These are phyloP conservation scores for Didymella keratinophila DNA, from an alignment of 2,329 filamentous ascomycete species.

Conservation along the genomic window DNA sequence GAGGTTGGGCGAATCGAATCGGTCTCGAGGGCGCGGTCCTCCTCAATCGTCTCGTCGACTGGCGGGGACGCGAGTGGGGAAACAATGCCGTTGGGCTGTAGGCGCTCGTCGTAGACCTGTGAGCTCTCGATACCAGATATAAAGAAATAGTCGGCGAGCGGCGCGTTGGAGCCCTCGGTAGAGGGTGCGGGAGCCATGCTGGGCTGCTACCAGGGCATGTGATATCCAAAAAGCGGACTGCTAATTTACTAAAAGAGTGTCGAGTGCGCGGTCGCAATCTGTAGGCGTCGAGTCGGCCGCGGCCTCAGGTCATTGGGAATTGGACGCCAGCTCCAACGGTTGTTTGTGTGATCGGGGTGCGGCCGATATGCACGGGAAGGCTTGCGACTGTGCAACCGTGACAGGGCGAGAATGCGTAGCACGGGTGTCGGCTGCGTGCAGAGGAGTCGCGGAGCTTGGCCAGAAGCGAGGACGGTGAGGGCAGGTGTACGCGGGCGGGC, in stretches of 20 bases:
- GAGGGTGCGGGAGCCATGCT: constrained; percentile 51
- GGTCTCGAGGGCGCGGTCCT: constrained; percentile 65
- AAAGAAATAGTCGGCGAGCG: constrained; percentile 73
- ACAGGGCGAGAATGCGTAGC: constrained; percentile 34
- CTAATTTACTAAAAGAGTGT: constrained; percentile 31
- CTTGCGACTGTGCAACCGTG: constrained; percentile 39
- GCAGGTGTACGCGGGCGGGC: constrained; percentile 18
- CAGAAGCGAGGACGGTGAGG: constrained; percentile 25
- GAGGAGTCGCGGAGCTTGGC: constrained; percentile 25
- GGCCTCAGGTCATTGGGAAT: constrained; percentile 48
- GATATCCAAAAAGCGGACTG: constrained; percentile 40
- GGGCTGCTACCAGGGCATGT: constrained; percentile 34
- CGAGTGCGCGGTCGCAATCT: constrained; percentile 31
- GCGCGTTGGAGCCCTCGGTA: constrained; percentile 57
- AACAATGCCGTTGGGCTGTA: constrained; percentile 39
- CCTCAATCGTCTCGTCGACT: constrained; percentile 66
- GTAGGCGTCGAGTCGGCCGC: constrained; percentile 35
- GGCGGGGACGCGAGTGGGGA: constrained; percentile 43
- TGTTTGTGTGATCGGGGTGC: constrained; percentile 36
- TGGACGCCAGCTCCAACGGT: constrained; percentile 43
- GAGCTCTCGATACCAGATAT: constrained; percentile 64
- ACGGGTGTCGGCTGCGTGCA: constrained; percentile 31
- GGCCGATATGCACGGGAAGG: constrained; percentile 22
- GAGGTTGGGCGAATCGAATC: constrained; percentile 55
- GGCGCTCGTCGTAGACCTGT: constrained; percentile 59